These are phyloP conservation scores for Salix koriyanagi DNA, from an alignment of 345 rosid genomes.

Conservation along the genomic window DNA sequence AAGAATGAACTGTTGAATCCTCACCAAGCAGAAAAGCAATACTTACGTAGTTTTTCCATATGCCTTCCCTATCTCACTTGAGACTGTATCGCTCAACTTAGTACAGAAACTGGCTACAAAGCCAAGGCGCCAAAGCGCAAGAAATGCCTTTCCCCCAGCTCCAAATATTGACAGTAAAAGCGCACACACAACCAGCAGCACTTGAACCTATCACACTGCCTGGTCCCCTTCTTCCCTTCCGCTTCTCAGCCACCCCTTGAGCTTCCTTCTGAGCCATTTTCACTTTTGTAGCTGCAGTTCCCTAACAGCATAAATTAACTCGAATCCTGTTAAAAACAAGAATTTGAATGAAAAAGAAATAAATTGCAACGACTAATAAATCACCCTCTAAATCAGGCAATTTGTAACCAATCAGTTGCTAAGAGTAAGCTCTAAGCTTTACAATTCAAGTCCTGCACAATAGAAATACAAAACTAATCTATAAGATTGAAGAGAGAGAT, in stretches of 20 bases:
- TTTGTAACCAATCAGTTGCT: background rate
- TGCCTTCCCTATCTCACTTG: conserved; percentile 96
- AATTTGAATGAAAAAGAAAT: too few relatives aligned
- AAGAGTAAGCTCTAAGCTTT: background rate
- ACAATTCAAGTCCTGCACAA: background rate
- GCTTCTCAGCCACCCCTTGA: conserved; percentile 91
- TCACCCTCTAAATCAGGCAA: background rate
- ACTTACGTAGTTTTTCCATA: conserved; percentile 94
- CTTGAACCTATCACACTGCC: conserved; percentile 98
- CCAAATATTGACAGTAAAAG: conserved; percentile 67
- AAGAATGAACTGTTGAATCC: background rate
- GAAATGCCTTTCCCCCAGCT: conserved; percentile 55
- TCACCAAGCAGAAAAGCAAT: conserved; percentile 2
- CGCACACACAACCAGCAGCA: conserved; percentile 89
- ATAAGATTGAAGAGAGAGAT: too few relatives aligned
- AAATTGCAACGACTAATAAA: background rate
- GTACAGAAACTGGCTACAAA: conserved; percentile 96
- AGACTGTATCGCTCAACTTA: conserved; percentile 87
- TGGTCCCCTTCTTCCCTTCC: conserved; percentile 92
- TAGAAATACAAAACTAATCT: background rate
- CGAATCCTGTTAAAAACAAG: background rate
- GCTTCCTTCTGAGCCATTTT: conserved; percentile 98
- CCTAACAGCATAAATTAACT: conserved; percentile 39
- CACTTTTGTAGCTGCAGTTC: conserved; percentile 89
- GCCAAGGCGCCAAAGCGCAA: conserved; percentile 69